Conservation (phyloP, 1,284 basidiomycete species). For the Rhodotorula sp. region DNA sequence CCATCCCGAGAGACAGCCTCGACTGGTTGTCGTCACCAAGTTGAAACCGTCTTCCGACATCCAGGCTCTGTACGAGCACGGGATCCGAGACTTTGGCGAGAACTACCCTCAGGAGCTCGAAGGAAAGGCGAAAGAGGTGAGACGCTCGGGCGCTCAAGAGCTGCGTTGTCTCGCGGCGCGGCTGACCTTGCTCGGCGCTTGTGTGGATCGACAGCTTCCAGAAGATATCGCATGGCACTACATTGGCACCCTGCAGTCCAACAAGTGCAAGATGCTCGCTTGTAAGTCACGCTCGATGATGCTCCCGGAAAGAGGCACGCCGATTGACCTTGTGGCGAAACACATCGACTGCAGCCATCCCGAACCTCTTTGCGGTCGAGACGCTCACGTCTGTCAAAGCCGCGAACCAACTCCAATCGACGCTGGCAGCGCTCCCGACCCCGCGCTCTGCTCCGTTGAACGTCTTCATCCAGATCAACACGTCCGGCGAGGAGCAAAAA, state of each 20-base stretch:
- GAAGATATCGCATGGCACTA: conserved; percentile 91
- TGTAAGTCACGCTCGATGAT: conserved; percentile 52
- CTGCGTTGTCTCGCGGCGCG: too few relatives aligned
- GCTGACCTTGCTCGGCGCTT: not conserved
- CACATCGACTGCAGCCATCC: conserved; percentile 61
- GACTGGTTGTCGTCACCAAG: conserved; percentile 89
- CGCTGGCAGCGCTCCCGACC: conserved; percentile 58
- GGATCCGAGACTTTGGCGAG: conserved; percentile 91
- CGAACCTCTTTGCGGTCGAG: conserved; percentile 84
- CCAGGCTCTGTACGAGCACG: conserved; percentile 69
- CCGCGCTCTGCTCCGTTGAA: conserved; percentile 58
- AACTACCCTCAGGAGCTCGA: conserved; percentile 95
- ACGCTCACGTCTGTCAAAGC: conserved; percentile 84
- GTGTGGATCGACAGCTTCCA: conserved; percentile 62
- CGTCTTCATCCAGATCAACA: conserved; percentile 90
- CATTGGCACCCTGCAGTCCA: conserved; percentile 90
- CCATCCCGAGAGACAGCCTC: conserved; percentile 42
- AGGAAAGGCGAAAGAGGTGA: conserved; percentile 76
- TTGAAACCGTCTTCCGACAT: conserved; percentile 87
- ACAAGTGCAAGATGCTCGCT: conserved; percentile 89
- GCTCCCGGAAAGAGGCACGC: too few relatives aligned
- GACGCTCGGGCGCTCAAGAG: not conserved
- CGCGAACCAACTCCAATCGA: conserved; percentile 77
- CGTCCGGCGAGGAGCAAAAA: conserved; percentile 84
- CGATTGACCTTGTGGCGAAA: not conserved